Base-by-base conservation (phyloP, 2,329 filamentous ascomycete species). In the Anisogramma anomala region DNA sequence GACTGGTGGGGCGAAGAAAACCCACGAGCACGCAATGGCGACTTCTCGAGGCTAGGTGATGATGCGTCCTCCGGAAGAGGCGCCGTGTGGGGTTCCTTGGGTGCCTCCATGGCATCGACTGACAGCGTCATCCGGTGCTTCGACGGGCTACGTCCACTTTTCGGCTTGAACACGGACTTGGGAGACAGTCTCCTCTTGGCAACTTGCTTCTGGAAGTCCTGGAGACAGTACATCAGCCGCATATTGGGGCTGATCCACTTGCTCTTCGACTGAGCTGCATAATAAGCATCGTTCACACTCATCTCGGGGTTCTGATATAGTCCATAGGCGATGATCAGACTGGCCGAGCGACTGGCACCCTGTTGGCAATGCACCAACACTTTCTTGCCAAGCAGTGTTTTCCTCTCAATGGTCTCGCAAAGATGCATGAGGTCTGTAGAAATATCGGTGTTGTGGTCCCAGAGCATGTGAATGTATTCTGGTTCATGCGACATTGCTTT, bases 221-320 rank as follows among this genome's bases (percentile, higher is more conserved):
- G 84, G 35, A 93, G 65, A 50, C 85, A 87, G 68, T 91, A 91
- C 71, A 93, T 87, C 50, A 93, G 68, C 50, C 84, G 84, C 85
- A 93, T 93, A 59, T 93, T 93, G 0, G 84, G 84, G 44, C 84
- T 87, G 52, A 93, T 89, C 84, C 85, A 93, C 54, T 72, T 77
- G 59, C 84, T 91, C 62, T 82, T 82, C 40, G 75, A 71, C 61
- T 93, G 86, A 3, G 85, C 84, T 3, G 79, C 73, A 55, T 86
- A 78, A 56, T 91, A 91, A 2, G 84, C 83, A 56, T 89, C 83
- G 54, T 89, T 87, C 39, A 89, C 83, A 50, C 72, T 84, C 52
- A 86, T 63, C 5, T 77, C 71, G 2, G 84, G 83, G 46, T 85
- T 82, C 55, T 81, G 81, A 59, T 84, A 91, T 43, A 93, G 64